Conservation (phyloP, 345 rosid species). For the Dimocarpus longan region DNA sequence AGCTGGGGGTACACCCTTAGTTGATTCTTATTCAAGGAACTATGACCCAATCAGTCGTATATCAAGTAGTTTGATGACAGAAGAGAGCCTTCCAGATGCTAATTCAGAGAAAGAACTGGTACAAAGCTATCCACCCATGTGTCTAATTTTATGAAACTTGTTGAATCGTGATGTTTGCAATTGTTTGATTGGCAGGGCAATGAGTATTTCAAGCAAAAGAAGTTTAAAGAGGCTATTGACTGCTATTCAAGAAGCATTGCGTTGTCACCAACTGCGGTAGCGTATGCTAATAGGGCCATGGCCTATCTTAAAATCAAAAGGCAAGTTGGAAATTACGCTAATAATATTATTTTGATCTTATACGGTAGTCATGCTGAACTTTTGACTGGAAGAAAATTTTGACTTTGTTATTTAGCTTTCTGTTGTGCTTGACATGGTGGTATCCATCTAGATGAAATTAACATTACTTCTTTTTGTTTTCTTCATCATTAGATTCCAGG, state of each 20-base stretch:
- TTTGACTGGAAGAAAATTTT: background rate
- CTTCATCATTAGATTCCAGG: conserved; percentile 53
- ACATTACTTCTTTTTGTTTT: background rate
- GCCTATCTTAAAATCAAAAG: conserved; percentile 84
- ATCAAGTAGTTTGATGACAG: conserved; percentile 46
- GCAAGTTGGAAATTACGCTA: conserved; percentile 23
- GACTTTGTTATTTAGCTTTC: background rate
- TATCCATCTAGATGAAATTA: background rate
- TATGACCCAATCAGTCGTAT: conserved; percentile 40
- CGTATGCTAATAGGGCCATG: conserved; percentile 93
- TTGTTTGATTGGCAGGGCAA: conserved; percentile 57
- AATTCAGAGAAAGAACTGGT: conserved; percentile 89
- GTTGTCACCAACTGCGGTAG: conserved; percentile 77
- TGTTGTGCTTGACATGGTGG: background rate
- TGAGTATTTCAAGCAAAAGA: conserved; percentile 80
- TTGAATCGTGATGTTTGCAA: conserved; percentile 10
- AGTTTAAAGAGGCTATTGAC: conserved; percentile 79
- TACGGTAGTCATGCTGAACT: background rate
- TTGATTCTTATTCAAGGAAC: conserved; percentile 35
- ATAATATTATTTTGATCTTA: background rate
- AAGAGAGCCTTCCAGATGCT: conserved; percentile 57
- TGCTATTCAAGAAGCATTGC: conserved; percentile 94
- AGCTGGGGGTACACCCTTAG: conserved; percentile 19
- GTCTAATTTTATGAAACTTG: background rate
- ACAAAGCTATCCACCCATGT: conserved; percentile 11